Conservation (phyloP, 2,329 filamentous ascomycete species). For the Phaeoacremonium minimum region DNA sequence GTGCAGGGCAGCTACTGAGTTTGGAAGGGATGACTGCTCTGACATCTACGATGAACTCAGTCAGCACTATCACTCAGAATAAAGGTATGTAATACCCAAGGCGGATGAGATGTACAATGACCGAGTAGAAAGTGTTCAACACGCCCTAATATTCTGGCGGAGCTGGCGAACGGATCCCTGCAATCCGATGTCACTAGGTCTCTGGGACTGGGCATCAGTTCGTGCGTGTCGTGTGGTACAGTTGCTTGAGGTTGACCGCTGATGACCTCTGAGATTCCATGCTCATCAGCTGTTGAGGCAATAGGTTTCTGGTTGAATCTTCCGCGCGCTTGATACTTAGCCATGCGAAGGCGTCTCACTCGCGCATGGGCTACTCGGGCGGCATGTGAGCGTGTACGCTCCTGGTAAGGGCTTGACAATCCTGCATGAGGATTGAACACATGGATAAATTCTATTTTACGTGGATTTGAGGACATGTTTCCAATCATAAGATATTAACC, state of each 20-base stretch:
- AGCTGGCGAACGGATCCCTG: constrained; percentile 4
- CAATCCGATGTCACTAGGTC: neutral
- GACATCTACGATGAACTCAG: constrained; percentile 4
- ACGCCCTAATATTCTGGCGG: neutral
- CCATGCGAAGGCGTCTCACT: constrained; percentile 5
- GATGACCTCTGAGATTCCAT: neutral
- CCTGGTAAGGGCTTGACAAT: neutral
- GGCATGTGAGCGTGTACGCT: constrained; percentile 7
- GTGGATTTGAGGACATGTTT: neutral
- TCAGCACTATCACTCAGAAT: neutral
- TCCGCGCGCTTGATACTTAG: constrained; percentile 4
- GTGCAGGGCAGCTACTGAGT: neutral
- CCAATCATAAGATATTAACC: neutral
- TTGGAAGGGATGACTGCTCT: constrained; percentile 5
- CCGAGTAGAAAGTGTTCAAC: constrained; percentile 5
- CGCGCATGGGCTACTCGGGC: constrained; percentile 8
- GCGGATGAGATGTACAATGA: constrained; percentile 2
- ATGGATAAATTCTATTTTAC: neutral
- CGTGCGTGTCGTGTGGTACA: neutral
- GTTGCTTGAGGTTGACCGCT: neutral
- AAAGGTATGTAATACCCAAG: neutral
- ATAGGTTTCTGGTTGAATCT: no score
- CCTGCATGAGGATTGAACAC: neutral
- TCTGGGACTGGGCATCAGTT: neutral
- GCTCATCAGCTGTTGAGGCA: no score